These are phyloP conservation scores for Lactarius quietus DNA, from an alignment of 768 basidiomycete species.

Conservation along the genomic window DNA sequence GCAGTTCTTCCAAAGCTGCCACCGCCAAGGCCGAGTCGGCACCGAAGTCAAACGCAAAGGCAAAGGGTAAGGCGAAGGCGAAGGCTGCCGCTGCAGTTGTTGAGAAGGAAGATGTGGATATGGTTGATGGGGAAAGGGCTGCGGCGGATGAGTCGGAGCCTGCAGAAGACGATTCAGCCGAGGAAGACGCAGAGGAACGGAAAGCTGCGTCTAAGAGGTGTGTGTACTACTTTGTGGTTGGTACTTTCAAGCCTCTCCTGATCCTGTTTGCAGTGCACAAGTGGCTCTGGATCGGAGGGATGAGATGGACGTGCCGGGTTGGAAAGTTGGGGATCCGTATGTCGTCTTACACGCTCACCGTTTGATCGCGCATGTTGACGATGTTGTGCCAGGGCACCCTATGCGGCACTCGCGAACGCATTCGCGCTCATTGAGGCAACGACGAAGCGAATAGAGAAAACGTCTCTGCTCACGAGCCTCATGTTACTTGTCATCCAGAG, in stretches of 20 bases:
- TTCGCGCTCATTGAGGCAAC: constrained; percentile 91
- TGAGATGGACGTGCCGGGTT: constrained; percentile 76
- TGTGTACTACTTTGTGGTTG: constrained; percentile 25
- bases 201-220: constrained; percentile 67
- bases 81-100: constrained; percentile 9
- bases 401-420: constrained; percentile 84
- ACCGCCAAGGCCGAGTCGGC: constrained; percentile 8
- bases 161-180: constrained; percentile 40
- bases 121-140: constrained; percentile 17
- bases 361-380: constrained; percentile 1
- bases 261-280: constrained; percentile 53
- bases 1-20: constrained; percentile 1
- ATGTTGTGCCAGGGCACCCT: constrained; percentile 67
- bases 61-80: constrained; percentile 20
- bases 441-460: constrained; percentile 94
- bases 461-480: constrained; percentile 81
- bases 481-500: constrained; percentile 86
- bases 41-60: constrained; percentile 8
- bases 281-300: constrained; percentile 54
- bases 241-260: not conserved
- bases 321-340: constrained; percentile 83
- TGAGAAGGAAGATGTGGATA: constrained; percentile 23
- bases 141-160: constrained; percentile 29
- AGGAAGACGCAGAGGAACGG: constrained; percentile 42
- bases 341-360: constrained; percentile 40